These are phyloP conservation scores for Neltuma alba DNA, from an alignment of 306 rosid genomes.

Conservation along the genomic window DNA sequence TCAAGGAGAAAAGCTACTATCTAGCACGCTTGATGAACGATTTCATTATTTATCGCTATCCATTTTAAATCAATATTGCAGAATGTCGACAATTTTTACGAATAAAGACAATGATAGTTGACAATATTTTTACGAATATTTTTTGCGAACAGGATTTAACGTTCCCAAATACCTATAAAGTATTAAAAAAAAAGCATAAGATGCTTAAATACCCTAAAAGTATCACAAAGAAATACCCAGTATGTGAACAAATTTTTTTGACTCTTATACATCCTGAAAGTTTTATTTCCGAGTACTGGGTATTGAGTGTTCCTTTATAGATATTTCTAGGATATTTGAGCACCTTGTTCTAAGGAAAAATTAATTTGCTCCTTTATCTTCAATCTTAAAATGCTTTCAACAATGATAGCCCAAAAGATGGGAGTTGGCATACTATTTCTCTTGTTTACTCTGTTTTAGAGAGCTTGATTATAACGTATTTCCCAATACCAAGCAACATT, in stretches of 20 bases:
- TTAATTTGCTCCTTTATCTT: neutral
- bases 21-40: slow-evolving; percentile 28
- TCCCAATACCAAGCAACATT: neutral
- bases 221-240: too few relatives aligned
- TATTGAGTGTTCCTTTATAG: too few relatives aligned
- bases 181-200: neutral
- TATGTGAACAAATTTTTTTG: too few relatives aligned
- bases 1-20: slow-evolving; percentile 1
- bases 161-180: neutral
- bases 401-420: neutral
- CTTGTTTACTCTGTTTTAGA: neutral
- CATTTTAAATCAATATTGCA: slow-evolving; percentile 31
- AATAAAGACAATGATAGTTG: slow-evolving; percentile 24
- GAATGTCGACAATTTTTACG: slow-evolving; percentile 19
- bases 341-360: too few relatives aligned
- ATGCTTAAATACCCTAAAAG: too few relatives aligned
- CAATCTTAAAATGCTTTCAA: neutral
- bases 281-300: too few relatives aligned
- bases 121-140: too few relatives aligned
- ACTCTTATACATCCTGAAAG: too few relatives aligned
- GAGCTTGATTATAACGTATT: neutral
- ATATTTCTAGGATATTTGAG: too few relatives aligned
- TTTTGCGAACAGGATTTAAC: slow-evolving; percentile 25
- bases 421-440: slow-evolving; percentile 3
- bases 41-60: neutral